Evolutionary conservation across 257 asterid genomes (phyloP), one percentile per base, ranked within the genome.

Genomic region (Plantago elongata): DNA sequence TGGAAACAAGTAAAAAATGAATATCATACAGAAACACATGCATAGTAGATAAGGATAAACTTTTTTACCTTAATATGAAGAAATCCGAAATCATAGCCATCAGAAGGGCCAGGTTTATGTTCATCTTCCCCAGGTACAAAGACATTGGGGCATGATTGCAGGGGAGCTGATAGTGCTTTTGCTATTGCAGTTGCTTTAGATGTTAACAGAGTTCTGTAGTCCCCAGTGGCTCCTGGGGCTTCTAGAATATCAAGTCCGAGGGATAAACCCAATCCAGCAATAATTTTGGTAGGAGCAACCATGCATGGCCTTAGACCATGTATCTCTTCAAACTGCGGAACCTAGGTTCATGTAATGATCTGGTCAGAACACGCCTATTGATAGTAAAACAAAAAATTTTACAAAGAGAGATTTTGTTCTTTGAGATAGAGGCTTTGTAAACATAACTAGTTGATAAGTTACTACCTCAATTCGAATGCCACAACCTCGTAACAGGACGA

Each of bases 141-240:
- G 65, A 89, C 86, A 78, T 82, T 82, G 14, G 96, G 94, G 64
- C 80, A 65, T 45, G 85, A 51, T 57, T 69, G 75, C 37, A 71
- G 61, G 69, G 97, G 97, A 68, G 95, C 85, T 5, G 99, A 80
- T 55, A 93, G 94, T 61, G 97, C 97, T 37, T 63, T 72, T 51
- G 95, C 85, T 58, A 89, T 85, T 57, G 97, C 97, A 56, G 82
- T 77, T 72, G 96, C 95, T 84, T 93, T 93, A 51, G 96, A 86
- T 29, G 95, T 93, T 77, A 93, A 73, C 42, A 89, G 75, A 60
- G 99, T 89, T 67, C 97, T 79, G 68, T 89, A 93, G 75, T 93
- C 99, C 54, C 96, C 97, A 0, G 99, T 89, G 59, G 99, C 99
- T 75, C 99, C 97, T 0, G 87, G 91, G 74, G 95, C 96, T 83